These are phyloP conservation scores for Cutaneotrichosporon cavernicola DNA, from an alignment of 1,284 basidiomycete species.

Conservation along the genomic window DNA sequence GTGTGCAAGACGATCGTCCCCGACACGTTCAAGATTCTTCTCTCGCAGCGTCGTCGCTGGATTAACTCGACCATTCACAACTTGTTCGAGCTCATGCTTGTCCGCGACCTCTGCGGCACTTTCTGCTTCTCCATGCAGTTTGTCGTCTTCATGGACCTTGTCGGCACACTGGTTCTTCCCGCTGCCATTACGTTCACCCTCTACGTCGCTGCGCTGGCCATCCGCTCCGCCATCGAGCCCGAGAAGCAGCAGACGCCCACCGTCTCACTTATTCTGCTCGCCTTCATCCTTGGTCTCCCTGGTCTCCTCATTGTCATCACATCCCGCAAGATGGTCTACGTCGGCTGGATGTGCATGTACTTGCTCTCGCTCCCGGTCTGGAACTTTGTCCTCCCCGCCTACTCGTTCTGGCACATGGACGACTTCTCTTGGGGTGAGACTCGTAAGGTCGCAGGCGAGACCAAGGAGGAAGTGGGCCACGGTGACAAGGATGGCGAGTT, in stretches of 20 bases:
- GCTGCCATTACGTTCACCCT: constrained; percentile 95
- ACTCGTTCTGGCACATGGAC: constrained; percentile 98
- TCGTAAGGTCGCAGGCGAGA: constrained; percentile 74
- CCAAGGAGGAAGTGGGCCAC: constrained; percentile 62
- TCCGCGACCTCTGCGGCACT: constrained; percentile 90
- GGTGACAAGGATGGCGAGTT: constrained; percentile 94
- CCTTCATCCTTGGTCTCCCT: constrained; percentile 91
- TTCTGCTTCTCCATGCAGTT: constrained; percentile 99
- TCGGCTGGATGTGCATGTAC: constrained; percentile 97
- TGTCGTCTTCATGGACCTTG: constrained; percentile 95
- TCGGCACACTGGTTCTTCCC: constrained; percentile 94
- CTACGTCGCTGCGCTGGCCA: constrained; percentile 82
- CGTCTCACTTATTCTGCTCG: constrained; percentile 91
- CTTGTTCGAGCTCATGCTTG: constrained; percentile 86
- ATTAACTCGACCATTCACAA: constrained; percentile 99
- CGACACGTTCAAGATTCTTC: constrained; percentile 87
- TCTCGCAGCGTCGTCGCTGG: constrained; percentile 97
- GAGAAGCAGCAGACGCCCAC: constrained; percentile 62
- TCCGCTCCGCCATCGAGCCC: constrained; percentile 69
- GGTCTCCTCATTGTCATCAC: constrained; percentile 93
- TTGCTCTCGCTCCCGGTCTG: constrained; percentile 88
- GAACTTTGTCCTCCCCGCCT: constrained; percentile 92
- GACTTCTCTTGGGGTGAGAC: constrained; percentile 99
- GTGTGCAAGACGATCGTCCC: constrained; percentile 98
- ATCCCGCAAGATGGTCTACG: constrained; percentile 86